Evolutionary conservation across 1,284 basidiomycete genomes (phyloP), one percentile per base, ranked within the genome.

Genomic region (Austroboletus niveus): DNA sequence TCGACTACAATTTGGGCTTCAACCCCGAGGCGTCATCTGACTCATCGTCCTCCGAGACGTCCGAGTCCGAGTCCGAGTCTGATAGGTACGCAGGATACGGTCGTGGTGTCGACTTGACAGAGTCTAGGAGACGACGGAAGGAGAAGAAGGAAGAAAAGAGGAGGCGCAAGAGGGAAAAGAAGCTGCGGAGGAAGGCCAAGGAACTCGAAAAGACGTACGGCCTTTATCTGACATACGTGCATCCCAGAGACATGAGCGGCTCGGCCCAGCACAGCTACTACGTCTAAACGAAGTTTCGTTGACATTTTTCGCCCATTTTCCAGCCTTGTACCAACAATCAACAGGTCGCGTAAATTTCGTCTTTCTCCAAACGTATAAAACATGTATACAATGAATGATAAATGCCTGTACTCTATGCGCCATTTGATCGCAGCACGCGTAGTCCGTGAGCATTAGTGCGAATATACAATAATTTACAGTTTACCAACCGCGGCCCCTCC

Each of bases 141-240:
- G 82, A 84, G 61, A 72, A 71, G 58, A 78, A 76, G 56, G 75
- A 73, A 7, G 84, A 84, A 63, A 80, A 75, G 67, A 84, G 73
- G 69, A 74, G 76, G 56, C 78, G 78, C 55, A 76, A 74, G 56
- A 83, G 76, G 67, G 84, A 85, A 62, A 87, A 77, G 75, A 83
- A 79, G 63, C 71, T 76, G 49, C 77, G 76, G 63, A 78, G 72
- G 61, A 82, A 77, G 66, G 77, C 77, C 48, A 81, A 75, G 59
- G 80, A 80, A 52, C 75, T 75, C 44, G 80, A 81, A 60, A 83
- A 76, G 68, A 75, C 72, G 50, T 90, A 87, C 62, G 60, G 79
- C 2, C 65, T 89, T 38, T 88, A 82, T 62, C 59, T 89, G 54
- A 76, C 74, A 11, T 87, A 77, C 61, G 59, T 81, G 46, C 64